Conservation (phyloP, 2,329 filamentous ascomycete genomes). For the Cladophialophora psammophila region DNA sequence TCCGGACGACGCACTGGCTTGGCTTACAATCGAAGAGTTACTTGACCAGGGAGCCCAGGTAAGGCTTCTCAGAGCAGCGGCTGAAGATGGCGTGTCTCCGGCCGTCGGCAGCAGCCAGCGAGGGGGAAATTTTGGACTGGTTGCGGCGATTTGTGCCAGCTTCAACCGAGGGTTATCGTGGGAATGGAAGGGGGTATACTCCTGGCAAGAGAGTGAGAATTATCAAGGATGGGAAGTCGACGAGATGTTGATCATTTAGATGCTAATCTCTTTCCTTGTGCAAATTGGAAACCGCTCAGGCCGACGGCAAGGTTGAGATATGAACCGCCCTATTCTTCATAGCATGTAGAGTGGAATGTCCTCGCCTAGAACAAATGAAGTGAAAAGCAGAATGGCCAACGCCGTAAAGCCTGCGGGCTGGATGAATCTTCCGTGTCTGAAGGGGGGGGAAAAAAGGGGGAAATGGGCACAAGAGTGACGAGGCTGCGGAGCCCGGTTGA, state of each 20-base stretch:
- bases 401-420: no score
- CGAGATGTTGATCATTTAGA: conserved; percentile 11
- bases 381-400: no score
- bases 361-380: neutral
- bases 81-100: conserved; percentile 10
- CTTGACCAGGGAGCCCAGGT: neutral
- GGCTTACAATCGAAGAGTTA: conserved; percentile 4
- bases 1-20: conserved; percentile 13
- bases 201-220: conserved; percentile 20
- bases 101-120: conserved; percentile 10
- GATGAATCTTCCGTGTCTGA: no score
- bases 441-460: no score
- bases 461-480: neutral
- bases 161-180: neutral
- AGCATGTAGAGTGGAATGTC: neutral
- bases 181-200: conserved; percentile 18
- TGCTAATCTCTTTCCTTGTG: neutral
- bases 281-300: neutral
- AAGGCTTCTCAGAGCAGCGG: conserved; percentile 12
- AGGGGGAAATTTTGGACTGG: conserved; percentile 7
- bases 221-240: conserved; percentile 9
- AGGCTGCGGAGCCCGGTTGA: conserved; percentile 10
- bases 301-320: neutral
- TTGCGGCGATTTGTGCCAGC: conserved; percentile 14
- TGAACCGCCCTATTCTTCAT: no score